Conservation (phyloP, 2,329 filamentous ascomycete species). For the Pseudodiploospora longispora region DNA sequence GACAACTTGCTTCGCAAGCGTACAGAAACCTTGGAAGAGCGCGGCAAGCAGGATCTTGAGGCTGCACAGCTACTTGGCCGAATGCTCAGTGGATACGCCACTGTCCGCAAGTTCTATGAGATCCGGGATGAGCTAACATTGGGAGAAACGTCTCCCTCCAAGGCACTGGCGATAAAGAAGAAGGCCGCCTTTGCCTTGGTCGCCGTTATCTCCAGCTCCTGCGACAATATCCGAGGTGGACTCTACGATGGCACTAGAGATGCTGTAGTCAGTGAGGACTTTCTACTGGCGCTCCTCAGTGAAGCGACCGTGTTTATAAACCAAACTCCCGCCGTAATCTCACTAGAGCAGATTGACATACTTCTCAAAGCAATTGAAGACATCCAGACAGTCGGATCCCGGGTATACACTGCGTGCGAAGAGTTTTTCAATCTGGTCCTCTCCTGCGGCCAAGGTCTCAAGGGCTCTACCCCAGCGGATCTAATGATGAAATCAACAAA, state of each 20-base stretch:
- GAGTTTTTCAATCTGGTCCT: constrained; percentile 72
- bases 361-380: constrained; percentile 75
- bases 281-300: constrained; percentile 72
- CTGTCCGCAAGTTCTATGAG: constrained; percentile 81
- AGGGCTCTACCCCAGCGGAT: constrained; percentile 55
- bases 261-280: constrained; percentile 81
- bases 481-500: constrained; percentile 53
- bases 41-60: constrained; percentile 68
- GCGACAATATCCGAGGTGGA: constrained; percentile 85
- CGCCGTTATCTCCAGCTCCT: constrained; percentile 77
- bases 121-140: constrained; percentile 54
- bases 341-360: constrained; percentile 62
- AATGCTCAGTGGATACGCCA: constrained; percentile 86
- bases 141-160: constrained; percentile 21
- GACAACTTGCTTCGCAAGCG: constrained; percentile 62
- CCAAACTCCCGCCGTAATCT: constrained; percentile 46
- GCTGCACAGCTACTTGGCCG: constrained; percentile 77
- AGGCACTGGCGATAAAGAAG: constrained; percentile 53
- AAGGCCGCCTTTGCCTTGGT: constrained; percentile 66
- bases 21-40: constrained; percentile 59
- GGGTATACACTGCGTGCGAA: constrained; percentile 66
- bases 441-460: constrained; percentile 56
- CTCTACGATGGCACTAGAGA: constrained; percentile 75
- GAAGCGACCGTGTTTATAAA: constrained; percentile 74
- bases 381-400: constrained; percentile 63